Evolutionary conservation across 1,284 basidiomycete genomes (phyloP).

Genomic region (Malassezia japonica): DNA sequence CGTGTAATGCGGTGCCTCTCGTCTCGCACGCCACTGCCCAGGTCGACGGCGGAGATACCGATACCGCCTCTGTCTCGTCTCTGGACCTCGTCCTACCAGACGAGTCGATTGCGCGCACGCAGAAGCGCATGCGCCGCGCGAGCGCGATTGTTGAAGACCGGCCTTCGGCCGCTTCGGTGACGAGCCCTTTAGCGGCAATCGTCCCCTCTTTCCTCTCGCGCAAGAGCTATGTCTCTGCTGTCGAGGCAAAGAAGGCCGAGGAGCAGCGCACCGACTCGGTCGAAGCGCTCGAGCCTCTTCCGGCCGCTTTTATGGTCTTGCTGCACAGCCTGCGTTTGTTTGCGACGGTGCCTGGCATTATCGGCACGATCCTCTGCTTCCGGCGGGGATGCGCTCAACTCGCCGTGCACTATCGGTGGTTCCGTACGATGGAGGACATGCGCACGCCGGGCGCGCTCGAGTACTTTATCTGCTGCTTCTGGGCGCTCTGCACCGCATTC

Average conservation of each 20-base stretch:
- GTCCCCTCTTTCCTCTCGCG: not conserved
- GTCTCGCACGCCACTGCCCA: too few relatives aligned
- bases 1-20: too few relatives aligned
- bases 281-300: conserved; percentile 22
- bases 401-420: conserved; percentile 13
- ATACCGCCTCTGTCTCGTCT: too few relatives aligned
- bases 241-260: not conserved
- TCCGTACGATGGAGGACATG: conserved; percentile 19
- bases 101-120: too few relatives aligned
- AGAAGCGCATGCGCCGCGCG: too few relatives aligned
- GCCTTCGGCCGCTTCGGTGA: too few relatives aligned
- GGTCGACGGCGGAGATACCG: too few relatives aligned
- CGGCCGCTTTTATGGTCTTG: conserved; percentile 26
- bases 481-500: conserved; percentile 61
- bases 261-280: not conserved
- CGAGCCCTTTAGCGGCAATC: not conserved
- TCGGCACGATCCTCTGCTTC: conserved; percentile 28
- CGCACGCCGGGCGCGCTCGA: conserved; percentile 15
- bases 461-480: conserved; percentile 27
- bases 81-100: too few relatives aligned
- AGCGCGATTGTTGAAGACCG: too few relatives aligned
- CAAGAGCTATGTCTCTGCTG: not conserved
- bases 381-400: not conserved
- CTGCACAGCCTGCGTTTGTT: conserved; percentile 40
- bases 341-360: conserved; percentile 39